A percentile compares a stretch with the other conserved stretches of the same genome.
These are phyloP conservation scores for Elongisporangium anandrum DNA, from an alignment of 352 stramenopile genomes.

Conservation along the genomic window DNA sequence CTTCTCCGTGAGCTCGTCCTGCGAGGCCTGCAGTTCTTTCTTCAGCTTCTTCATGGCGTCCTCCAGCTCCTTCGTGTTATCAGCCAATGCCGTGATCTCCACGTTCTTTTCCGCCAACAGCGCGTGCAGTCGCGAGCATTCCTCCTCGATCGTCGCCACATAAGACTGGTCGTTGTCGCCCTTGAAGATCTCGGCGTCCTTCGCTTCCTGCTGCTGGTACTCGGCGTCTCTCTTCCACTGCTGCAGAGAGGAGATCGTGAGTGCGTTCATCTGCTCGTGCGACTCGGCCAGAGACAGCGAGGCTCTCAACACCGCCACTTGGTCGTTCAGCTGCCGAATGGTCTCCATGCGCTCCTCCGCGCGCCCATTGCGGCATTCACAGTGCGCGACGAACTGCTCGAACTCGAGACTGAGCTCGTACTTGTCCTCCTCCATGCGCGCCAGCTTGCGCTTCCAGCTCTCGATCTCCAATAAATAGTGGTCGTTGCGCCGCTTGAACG, in stretches of 20 bases:
- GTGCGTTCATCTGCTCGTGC: conserved; percentile 25
- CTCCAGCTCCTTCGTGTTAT: conserved; percentile 11
- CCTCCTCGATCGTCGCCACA: conserved; percentile 37
- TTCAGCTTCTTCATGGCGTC: conserved; percentile 22
- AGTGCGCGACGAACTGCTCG: conserved; percentile 44
- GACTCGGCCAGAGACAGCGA: conserved; percentile 30
- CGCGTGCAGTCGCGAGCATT: conserved; percentile 20
- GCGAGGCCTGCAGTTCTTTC: conserved; percentile 31
- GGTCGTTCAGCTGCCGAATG: conserved; percentile 30
- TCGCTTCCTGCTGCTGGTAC: conserved; percentile 35
- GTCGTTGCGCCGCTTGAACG: conserved; percentile 55
- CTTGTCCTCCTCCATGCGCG: conserved; percentile 62
- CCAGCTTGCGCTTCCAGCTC: conserved; percentile 65
- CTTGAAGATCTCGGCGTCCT: conserved; percentile 29
- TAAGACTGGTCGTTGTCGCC: conserved; percentile 36
- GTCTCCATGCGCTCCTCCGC: conserved; percentile 20
- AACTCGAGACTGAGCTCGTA: conserved; percentile 45
- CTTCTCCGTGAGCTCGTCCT: conserved; percentile 31
- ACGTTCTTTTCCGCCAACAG: conserved; percentile 25
- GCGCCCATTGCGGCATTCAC: conserved; percentile 23
- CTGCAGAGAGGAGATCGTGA: conserved; percentile 34
- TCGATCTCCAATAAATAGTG: conserved; percentile 58
- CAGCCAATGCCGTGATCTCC: conserved; percentile 8
- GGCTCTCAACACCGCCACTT: conserved; percentile 30
- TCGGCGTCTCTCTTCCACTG: conserved; percentile 42